Evolutionary conservation across 108 stramenopile genomes (phyloP), one percentile per base, ranked within the genome.

Genomic region (Heterococcus sp.): DNA sequence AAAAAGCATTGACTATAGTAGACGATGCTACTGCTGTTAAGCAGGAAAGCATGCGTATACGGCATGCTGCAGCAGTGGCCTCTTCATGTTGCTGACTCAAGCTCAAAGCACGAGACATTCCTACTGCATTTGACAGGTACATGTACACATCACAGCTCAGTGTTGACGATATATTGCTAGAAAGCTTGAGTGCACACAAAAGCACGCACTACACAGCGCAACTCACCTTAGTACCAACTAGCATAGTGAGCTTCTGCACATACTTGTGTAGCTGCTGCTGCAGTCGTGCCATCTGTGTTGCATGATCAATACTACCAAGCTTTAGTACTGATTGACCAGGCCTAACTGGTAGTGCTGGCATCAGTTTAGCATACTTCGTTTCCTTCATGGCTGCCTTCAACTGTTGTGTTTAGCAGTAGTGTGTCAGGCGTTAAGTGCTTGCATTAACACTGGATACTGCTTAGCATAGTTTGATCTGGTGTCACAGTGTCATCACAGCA

Each of bases 341-440:
- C 11, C 65, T 37, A 2, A 32, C 32, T n/a, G 76, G 76, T 35
- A 77, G 68, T 37, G 30, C 8, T 34, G 76, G 76, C 76, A 77
- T 65, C 37, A 77, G 40, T 58, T 77, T 77, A 63, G 38, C 2
- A 35, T 68, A 77, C 65, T 77, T 77, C 11, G 76, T 77, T 40
- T 77, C 76, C 76, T 33, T 65, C 76, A 77, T 77, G 5, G 76
- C 76, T 58, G 30, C 36, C 76, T 69, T 68, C 30, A 77, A n/a
- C 68, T 68, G 68, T 31, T 40, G 68, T 69, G 76, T 8, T 70
- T 68, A 40, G 67, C 76, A 0, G 35, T 69, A 58, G 58, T 68
- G 68, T 66, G 40, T 35, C 67, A 68, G 68, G 46, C 69, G 34
- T 37, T 40, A 58, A 65, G 70, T 38, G 40, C 67, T 30, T 68